Percentiles rank a stretch among this genome's conserved stretches.
These are phyloP conservation scores for Nothophytophthora sp. DNA, from an alignment of 352 stramenopile genomes.

Conservation along the genomic window DNA sequence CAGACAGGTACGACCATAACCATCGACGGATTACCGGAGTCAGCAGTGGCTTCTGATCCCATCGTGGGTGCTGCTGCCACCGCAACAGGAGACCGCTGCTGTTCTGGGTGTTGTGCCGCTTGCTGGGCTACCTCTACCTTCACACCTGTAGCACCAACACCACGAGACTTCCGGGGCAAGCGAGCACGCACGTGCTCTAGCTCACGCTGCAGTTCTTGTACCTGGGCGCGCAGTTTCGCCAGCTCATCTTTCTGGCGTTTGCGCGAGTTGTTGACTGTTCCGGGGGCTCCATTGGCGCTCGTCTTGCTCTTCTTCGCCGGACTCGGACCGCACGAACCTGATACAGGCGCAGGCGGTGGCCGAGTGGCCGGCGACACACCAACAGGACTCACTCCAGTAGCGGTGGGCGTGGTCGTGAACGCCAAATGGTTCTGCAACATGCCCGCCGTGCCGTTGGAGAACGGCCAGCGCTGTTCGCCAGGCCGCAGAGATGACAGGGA, in stretches of 20 bases:
- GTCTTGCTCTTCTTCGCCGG: slow-evolving; percentile 14
- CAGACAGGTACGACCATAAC: slow-evolving; percentile 39
- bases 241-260: slow-evolving; percentile 66
- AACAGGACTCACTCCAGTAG: slow-evolving; percentile 7
- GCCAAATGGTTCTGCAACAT: too few relatives aligned
- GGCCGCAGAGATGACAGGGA: not conserved
- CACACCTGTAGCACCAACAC: too few relatives aligned
- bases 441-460: slow-evolving; percentile 13
- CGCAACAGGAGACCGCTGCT: slow-evolving; percentile 12
- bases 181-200: slow-evolving; percentile 35
- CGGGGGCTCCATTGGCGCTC: not conserved
- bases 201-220: slow-evolving; percentile 60
- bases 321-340: slow-evolving; percentile 2
- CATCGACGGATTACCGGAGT: slow-evolving; percentile 5
- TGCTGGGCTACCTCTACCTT: not conserved
- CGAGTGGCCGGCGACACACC: slow-evolving; percentile 9
- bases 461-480: slow-evolving; percentile 18
- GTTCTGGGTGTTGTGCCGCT: slow-evolving; percentile 1
- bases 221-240: slow-evolving; percentile 42
- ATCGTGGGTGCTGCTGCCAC: slow-evolving; percentile 17
- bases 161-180: slow-evolving; percentile 19
- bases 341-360: slow-evolving; percentile 3
- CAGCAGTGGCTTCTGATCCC: slow-evolving; percentile 9
- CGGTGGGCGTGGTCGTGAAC: slow-evolving; percentile 8
- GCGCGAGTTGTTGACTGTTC: slow-evolving; percentile 44